A percentile compares a stretch with the other conserved stretches of the same genome.
Conservation (phyloP, 768 basidiomycete genomes). For the Tulasnella sp. region DNA sequence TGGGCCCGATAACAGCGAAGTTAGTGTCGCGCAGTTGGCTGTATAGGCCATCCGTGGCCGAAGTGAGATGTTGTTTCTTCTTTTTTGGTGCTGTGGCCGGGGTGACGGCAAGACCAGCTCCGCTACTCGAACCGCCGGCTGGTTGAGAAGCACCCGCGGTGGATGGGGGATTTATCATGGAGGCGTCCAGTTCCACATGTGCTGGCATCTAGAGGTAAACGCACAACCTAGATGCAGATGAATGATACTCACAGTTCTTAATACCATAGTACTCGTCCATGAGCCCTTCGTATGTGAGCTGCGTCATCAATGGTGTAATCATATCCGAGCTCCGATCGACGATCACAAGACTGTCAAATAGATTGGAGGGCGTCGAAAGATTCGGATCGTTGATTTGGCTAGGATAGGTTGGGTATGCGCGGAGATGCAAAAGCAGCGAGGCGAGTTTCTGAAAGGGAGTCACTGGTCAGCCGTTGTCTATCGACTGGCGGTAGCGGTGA, state of each 20-base stretch:
- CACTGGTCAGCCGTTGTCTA: constrained; percentile 19
- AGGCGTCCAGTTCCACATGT: constrained; percentile 31
- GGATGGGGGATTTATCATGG: constrained; percentile 22
- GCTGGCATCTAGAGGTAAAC: constrained; percentile 21
- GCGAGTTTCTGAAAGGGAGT: constrained; percentile 49
- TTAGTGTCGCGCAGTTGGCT: constrained; percentile 80
- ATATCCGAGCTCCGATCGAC: constrained; percentile 86
- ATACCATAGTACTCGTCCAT: constrained; percentile 87
- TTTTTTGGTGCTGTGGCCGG: constrained; percentile 35
- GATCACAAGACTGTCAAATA: constrained; percentile 76
- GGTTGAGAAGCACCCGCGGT: constrained; percentile 18
- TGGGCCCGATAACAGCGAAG: constrained; percentile 77
- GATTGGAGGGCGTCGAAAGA: constrained; percentile 38
- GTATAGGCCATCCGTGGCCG: constrained; percentile 65
- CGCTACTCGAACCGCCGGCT: constrained; percentile 7
- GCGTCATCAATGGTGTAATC: constrained; percentile 90
- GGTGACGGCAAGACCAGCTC: constrained; percentile 10
- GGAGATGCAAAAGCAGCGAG: constrained; percentile 51
- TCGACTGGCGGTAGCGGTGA: not conserved
- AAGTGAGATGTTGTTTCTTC: constrained; percentile 79
- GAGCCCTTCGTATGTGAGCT: constrained; percentile 92
- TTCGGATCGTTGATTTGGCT: constrained; percentile 29
- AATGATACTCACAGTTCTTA: constrained; percentile 55
- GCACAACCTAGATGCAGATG: not conserved
- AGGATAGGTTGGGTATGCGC: constrained; percentile 32